A percentile compares a stretch with the other conserved stretches of the same genome.
Evolutionary conservation across 23 red algal genomes (phyloP).

Genomic region (Rhodosorus marinus): DNA sequence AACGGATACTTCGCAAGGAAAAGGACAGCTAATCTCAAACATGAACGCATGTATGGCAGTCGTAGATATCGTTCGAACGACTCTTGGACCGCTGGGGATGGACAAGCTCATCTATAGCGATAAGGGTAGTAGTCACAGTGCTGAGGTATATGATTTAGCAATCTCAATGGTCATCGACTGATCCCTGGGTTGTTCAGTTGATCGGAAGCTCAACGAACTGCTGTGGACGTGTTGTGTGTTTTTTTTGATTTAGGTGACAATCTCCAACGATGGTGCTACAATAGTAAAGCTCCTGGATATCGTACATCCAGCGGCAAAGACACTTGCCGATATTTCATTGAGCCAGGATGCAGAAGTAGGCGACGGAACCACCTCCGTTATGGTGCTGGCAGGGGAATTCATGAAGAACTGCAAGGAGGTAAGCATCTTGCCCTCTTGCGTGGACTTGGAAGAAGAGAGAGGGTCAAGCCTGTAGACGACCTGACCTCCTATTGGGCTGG

Average conservation of each 20-base stretch:
- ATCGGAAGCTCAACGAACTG: no score
- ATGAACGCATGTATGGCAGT: constrained; percentile 90
- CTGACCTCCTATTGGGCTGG: no score
- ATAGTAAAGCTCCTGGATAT: constrained; percentile 78
- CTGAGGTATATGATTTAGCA: no score
- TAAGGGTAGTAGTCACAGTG: no score
- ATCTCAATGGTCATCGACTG: no score
- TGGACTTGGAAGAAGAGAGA: not conserved
- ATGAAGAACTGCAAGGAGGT: constrained; percentile 78
- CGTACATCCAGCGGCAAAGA: constrained; percentile 83
- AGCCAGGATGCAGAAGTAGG: constrained; percentile 95
- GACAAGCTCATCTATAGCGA: constrained; percentile 92
- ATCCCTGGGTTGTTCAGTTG: no score
- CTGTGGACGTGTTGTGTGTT: no score
- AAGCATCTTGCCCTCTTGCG: not conserved
- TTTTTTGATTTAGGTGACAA: constrained; percentile 65
- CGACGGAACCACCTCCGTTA: constrained; percentile 85
- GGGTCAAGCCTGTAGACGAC: not conserved
- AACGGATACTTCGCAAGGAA: constrained; percentile 80
- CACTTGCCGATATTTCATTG: constrained; percentile 58
- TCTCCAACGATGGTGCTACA: constrained; percentile 92
- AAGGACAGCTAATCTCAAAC: constrained; percentile 93
- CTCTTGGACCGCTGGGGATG: constrained; percentile 83
- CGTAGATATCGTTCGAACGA: constrained; percentile 80
- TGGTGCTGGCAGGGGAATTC: constrained; percentile 85